Evolutionary conservation across 345 rosid species (phyloP), one percentile per base, ranked within the genome.

Genomic region (Schrenkiella parvula): DNA sequence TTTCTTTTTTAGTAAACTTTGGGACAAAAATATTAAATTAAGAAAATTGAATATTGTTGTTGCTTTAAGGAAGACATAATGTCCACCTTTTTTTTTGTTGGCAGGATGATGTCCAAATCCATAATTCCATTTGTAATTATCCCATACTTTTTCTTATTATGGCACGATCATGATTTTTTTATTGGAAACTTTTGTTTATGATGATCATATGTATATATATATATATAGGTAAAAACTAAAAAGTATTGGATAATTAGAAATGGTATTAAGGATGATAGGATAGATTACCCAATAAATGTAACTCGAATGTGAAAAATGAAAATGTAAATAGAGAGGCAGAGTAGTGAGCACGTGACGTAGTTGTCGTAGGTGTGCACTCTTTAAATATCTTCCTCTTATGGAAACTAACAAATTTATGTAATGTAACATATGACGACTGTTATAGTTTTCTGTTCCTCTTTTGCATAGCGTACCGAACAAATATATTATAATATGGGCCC

Each of bases 291-390:
- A 15, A 57, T 58, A 25, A 23, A 47, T 35, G 31, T 70, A 59
- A 70, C 66, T 70, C 48, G 32, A 55, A 55, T 68, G 63, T 42
- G 55, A 46, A n/a, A n/a, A 2, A 4, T 28, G 6, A 44, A 42
- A 2, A 41, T 28, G 25, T 26, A 56, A 34, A 44, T 17, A 44
- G 46, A 15, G 48, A 15, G 13, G 23, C 34, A 21, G 31, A 47
- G 31, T 19, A 31, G 65, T 32, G 56, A 9, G 28, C 66, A 57
- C 46, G 59, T 70, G 67, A 58, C 3, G 50, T 35, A 70, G 48
- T 29, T 28, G 17, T 66, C 48, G 58, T 47, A 58, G 66, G 58
- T 9, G 5, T 17, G 35, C 32, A 63, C 28, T 19, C 13, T 10
- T 12, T 38, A 47, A 15, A 44, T 62, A 3, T 28, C 13, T 48